phyloP scores from a whole-genome alignment of 73 alveolate genomes.

The Tetrahymena malaccensis region DNA sequence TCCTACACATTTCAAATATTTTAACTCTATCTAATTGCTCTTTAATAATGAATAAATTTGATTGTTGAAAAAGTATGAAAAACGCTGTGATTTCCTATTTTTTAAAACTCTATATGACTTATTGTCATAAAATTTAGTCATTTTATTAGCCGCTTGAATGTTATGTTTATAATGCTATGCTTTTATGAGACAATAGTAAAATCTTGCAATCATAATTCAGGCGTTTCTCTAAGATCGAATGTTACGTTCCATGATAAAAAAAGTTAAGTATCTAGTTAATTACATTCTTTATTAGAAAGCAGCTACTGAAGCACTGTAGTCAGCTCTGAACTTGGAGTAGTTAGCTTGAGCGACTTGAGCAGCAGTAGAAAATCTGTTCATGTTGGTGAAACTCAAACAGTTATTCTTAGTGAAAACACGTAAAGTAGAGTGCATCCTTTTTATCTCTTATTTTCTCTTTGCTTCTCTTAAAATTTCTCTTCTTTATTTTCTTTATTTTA shows the following conservation, averaged over 20 bases:
- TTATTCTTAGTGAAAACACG: background rate
- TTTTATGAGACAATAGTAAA: background rate
- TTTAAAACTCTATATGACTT: background rate
- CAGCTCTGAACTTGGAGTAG: constrained; percentile 1
- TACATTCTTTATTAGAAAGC: background rate
- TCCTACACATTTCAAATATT: background rate
- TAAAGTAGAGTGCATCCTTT: background rate
- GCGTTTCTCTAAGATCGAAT: background rate
- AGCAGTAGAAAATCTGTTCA: background rate
- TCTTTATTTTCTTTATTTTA: background rate
- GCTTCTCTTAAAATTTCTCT: background rate
- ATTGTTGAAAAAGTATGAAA: background rate
- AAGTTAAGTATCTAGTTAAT: background rate
- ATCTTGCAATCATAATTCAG: background rate
- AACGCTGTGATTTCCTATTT: background rate
- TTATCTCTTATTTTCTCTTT: background rate
- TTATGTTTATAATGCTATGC: background rate
- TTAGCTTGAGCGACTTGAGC: background rate
- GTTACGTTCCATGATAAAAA: background rate
- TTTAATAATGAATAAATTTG: background rate
- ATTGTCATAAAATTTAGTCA: background rate
- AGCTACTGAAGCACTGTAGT: background rate
- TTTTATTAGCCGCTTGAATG: background rate
- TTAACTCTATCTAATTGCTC: background rate
- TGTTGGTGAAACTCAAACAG: background rate